Conservation (phyloP, 148 eudicot genomes). For the Cornus suecica region DNA sequence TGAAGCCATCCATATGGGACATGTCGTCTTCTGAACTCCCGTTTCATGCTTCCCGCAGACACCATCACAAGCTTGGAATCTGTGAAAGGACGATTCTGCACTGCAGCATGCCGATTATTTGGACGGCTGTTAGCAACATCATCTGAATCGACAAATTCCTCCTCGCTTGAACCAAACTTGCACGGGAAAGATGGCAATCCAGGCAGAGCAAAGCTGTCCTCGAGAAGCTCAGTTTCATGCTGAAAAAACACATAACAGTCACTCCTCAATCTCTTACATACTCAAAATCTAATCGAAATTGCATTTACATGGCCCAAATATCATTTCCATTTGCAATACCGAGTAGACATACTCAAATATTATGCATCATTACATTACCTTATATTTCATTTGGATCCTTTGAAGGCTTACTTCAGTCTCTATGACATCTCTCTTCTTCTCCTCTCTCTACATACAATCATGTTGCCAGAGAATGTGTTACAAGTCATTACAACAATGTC, state of each 20-base stretch:
- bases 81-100: constrained; percentile 32
- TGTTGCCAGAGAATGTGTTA: constrained; percentile 4
- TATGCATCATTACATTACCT: constrained; percentile 43
- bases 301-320: neutral
- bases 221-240: constrained; percentile 87
- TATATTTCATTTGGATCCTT: constrained; percentile 83
- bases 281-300: neutral
- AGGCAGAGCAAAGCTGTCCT: constrained; percentile 72
- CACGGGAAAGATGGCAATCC: constrained; percentile 67
- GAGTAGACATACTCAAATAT: constrained; percentile 6
- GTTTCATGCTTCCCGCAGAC: constrained; percentile 44
- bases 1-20: constrained; percentile 62
- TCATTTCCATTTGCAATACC: neutral
- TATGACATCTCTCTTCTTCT: constrained; percentile 90
- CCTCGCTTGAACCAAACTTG: constrained; percentile 80
- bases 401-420: constrained; percentile 92
- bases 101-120: constrained; percentile 35
- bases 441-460: constrained; percentile 72
- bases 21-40: constrained; percentile 61
- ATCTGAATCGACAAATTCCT: constrained; percentile 87
- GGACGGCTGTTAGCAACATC: constrained; percentile 53
- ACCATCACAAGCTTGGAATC: constrained; percentile 56
- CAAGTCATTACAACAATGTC: neutral
- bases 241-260: constrained; percentile 26
- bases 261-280: constrained; percentile 1